These are phyloP conservation scores for Lepiota brunneoincarnata DNA, from an alignment of 768 basidiomycete genomes.

Conservation along the genomic window DNA sequence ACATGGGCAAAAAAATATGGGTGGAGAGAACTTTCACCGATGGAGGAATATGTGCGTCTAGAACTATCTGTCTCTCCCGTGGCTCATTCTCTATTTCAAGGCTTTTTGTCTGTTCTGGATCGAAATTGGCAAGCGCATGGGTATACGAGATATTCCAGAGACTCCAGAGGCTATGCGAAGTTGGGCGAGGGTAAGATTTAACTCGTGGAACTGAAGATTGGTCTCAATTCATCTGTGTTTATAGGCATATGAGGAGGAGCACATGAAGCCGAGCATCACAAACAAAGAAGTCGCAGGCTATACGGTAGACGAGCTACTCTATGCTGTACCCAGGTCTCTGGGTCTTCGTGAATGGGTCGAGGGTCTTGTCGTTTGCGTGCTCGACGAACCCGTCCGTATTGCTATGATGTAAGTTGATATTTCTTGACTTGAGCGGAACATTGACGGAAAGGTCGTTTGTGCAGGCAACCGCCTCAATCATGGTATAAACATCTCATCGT, in stretches of 20 bases:
- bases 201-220: neutral
- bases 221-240: neutral
- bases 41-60: constrained; percentile 28
- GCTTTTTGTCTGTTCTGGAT: constrained; percentile 42
- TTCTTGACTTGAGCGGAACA: neutral
- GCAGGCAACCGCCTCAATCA: constrained; percentile 37
- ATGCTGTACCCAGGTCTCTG: constrained; percentile 31
- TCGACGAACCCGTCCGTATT: constrained; percentile 43
- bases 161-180: constrained; percentile 31
- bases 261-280: constrained; percentile 39
- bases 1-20: constrained; percentile 12
- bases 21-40: constrained; percentile 27
- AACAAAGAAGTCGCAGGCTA: constrained; percentile 37
- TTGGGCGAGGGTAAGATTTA: constrained; percentile 35
- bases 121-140: constrained; percentile 46
- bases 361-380: constrained; percentile 30
- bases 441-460: neutral
- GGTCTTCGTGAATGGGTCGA: constrained; percentile 35
- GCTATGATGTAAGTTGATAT: constrained; percentile 42
- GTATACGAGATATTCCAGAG: constrained; percentile 43
- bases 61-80: too few species aligned
- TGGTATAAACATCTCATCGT: constrained; percentile 27
- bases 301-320: constrained; percentile 40
- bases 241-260: constrained; percentile 38
- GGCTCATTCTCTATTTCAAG: constrained; percentile 15